A percentile compares a stretch with the other conserved stretches of the same genome.
Conservation (phyloP, 163 green algal species). For the Dunaliella salina region DNA sequence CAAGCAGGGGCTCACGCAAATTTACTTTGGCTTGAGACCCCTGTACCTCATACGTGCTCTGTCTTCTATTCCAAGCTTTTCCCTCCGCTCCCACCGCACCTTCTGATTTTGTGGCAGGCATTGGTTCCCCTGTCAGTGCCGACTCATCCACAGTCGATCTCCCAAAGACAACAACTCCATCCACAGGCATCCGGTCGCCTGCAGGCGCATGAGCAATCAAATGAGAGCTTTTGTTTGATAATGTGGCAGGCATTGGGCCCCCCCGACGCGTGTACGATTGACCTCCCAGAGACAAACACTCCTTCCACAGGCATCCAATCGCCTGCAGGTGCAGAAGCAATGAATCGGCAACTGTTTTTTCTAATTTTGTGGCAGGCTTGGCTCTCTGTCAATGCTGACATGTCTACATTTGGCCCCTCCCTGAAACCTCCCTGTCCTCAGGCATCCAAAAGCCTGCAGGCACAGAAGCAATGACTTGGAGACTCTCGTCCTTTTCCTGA, state of each 20-base stretch:
- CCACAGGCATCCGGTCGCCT: constrained; percentile 78
- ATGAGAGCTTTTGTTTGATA: background rate
- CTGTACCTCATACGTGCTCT: too few species aligned
- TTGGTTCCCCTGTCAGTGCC: constrained; percentile 75
- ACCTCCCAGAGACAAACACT: background rate
- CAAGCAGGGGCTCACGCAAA: too few species aligned
- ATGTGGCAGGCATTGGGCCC: too few species aligned
- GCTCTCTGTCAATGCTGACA: too few species aligned
- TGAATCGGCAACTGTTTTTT: too few species aligned
- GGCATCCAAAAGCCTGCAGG: background rate
- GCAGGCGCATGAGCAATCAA: constrained; percentile 62
- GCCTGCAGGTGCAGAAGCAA: background rate
- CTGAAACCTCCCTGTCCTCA: background rate
- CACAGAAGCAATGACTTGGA: background rate
- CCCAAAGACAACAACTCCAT: constrained; percentile 72
- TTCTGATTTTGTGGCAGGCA: constrained; percentile 50
- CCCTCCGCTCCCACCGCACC: constrained; percentile 2
- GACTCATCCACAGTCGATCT: constrained; percentile 71
- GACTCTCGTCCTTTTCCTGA: too few species aligned
- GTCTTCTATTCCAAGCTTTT: too few species aligned
- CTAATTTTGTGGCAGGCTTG: too few species aligned
- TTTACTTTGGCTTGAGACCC: too few species aligned
- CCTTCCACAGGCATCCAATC: background rate
- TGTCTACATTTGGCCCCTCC: too few species aligned
- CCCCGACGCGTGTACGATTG: background rate